A percentile compares a stretch with the other conserved stretches of the same genome.
Evolutionary conservation across 1,284 basidiomycete species (phyloP).

Genomic region (Boletus subluridellus): DNA sequence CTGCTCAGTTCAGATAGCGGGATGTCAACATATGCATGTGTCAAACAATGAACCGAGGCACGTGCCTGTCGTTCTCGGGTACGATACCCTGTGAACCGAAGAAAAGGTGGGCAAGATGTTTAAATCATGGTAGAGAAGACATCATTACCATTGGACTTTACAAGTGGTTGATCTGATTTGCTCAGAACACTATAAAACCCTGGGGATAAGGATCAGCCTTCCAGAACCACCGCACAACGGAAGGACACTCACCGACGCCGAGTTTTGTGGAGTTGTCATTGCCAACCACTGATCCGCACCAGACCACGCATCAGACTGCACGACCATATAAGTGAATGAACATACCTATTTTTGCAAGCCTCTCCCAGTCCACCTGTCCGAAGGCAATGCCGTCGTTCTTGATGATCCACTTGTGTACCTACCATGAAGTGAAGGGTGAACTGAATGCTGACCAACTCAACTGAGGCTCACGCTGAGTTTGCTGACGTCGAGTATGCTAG

Average conservation of each 20-base stretch:
- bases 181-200: no score
- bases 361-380: conserved; percentile 76
- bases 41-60: background rate
- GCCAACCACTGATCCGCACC: conserved; percentile 44
- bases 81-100: conserved; percentile 12
- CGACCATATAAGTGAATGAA: background rate
- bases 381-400: conserved; percentile 84
- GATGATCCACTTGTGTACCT: conserved; percentile 65
- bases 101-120: conserved; percentile 3
- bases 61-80: conserved; percentile 2
- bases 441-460: background rate
- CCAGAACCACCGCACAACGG: background rate
- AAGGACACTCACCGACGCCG: conserved; percentile 61
- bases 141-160: no score
- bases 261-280: conserved; percentile 85
- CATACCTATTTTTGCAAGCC: conserved; percentile 81
- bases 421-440: background rate
- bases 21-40: background rate
- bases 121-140: background rate
- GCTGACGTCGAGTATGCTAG: background rate
- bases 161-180: no score
- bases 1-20: background rate
- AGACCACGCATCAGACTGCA: conserved; percentile 1
- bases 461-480: background rate
- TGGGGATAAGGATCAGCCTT: no score